These are phyloP conservation scores for Phoenix dactylifera DNA, from an alignment of 176 grass and related monocot genomes.

Conservation along the genomic window DNA sequence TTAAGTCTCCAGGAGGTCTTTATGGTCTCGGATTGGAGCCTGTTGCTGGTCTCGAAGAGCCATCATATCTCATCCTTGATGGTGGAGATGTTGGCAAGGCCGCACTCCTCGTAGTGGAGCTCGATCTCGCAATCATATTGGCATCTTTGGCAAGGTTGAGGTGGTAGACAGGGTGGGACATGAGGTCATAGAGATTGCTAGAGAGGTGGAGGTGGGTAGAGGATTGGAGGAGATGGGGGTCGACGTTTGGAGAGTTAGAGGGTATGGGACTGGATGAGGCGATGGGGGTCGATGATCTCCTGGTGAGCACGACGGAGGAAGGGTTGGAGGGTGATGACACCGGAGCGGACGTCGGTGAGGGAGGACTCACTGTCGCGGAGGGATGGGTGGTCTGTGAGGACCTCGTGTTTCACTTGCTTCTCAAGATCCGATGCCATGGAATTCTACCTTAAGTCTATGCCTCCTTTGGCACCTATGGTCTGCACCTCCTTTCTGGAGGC, in stretches of 20 bases:
- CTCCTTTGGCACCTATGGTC: too few relatives aligned
- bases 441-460: too few relatives aligned
- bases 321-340: constrained; percentile 46
- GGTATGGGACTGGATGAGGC: background rate
- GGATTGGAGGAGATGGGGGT: constrained; percentile 25
- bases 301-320: constrained; percentile 62
- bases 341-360: constrained; percentile 54
- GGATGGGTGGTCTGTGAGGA: constrained; percentile 71
- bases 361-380: constrained; percentile 63
- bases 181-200: constrained; percentile 49
- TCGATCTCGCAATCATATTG: constrained; percentile 77
- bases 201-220: constrained; percentile 47
- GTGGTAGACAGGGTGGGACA: constrained; percentile 6
- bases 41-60: constrained; percentile 44
- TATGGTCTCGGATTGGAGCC: constrained; percentile 54
- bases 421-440: too few relatives aligned
- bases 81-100: constrained; percentile 58
- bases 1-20: constrained; percentile 4
- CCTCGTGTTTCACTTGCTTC: constrained; percentile 23
- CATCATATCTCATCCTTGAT: constrained; percentile 81
- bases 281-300: constrained; percentile 65
- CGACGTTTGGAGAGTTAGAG: constrained; percentile 43
- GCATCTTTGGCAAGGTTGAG: constrained; percentile 55
- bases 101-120: constrained; percentile 70
- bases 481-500: too few relatives aligned